Percentiles rank a stretch among this genome's conserved stretches.
phyloP scores from a whole-genome alignment of 2,329 filamentous ascomycete genomes.

The Ophidiomyces ophidiicola region DNA sequence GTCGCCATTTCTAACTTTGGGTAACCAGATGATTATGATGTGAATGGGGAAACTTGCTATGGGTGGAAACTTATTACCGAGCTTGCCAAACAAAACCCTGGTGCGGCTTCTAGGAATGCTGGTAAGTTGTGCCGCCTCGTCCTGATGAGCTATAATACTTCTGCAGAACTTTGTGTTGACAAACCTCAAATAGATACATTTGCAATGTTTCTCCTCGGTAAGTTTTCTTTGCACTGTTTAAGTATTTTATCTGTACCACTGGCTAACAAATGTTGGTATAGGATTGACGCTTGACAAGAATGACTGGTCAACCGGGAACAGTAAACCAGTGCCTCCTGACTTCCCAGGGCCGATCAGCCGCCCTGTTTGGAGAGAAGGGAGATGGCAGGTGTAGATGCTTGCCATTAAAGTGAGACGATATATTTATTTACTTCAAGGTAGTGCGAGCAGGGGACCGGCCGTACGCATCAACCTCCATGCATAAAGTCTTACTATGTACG shows the following conservation, averaged over 20 bases:
- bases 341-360: constrained; percentile 4
- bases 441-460: no score
- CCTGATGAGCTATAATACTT: background rate
- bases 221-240: constrained; percentile 3
- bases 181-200: constrained; percentile 2
- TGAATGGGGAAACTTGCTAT: constrained; percentile 1
- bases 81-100: background rate
- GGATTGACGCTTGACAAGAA: constrained; percentile 7
- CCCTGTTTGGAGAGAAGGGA: background rate
- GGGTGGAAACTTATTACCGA: background rate
- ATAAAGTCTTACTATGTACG: no score
- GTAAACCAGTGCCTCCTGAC: constrained; percentile 5
- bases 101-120: background rate
- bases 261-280: constrained; percentile 1
- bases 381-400: no score
- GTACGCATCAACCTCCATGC: no score
- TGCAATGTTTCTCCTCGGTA: constrained; percentile 5
- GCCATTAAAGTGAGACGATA: no score
- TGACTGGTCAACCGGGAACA: constrained; percentile 6
- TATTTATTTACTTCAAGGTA: no score
- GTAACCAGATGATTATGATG: background rate
- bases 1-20: background rate
- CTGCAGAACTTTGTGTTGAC: background rate
- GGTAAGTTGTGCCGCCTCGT: constrained; percentile 2
- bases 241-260: background rate